A percentile compares a stretch with the other conserved stretches of the same genome.
These are phyloP conservation scores for Pythium aphanidermatum DNA, from an alignment of 352 stramenopile species.

Conservation along the genomic window DNA sequence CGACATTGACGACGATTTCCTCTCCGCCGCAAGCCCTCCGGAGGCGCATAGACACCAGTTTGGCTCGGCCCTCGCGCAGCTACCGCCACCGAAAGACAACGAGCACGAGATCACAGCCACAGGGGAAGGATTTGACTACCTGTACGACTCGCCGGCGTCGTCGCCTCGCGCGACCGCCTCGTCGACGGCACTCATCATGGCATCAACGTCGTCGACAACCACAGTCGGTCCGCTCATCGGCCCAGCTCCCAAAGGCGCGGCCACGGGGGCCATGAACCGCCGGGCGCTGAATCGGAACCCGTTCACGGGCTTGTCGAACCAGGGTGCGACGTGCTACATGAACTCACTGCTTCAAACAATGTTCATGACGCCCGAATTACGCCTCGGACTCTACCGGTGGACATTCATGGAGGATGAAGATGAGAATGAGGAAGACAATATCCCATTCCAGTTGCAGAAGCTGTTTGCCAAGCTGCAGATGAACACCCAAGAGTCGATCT, in stretches of 20 bases:
- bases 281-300: conserved; percentile 21
- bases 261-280: conserved; percentile 4
- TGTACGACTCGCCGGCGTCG: conserved; percentile 42
- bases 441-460: conserved; percentile 87
- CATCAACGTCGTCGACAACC: conserved; percentile 9
- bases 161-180: conserved; percentile 4
- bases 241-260: conserved; percentile 6
- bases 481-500: conserved; percentile 61
- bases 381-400: conserved; percentile 76
- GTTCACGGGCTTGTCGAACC: conserved; percentile 84
- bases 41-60: conserved; percentile 14
- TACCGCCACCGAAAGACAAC: conserved; percentile 12
- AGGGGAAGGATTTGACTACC: conserved; percentile 40
- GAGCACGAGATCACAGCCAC: conserved; percentile 13
- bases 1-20: conserved; percentile 16
- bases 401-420: conserved; percentile 36
- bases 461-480: conserved; percentile 89
- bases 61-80: conserved; percentile 15
- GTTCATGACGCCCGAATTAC: conserved; percentile 88
- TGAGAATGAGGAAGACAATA: conserved; percentile 68
- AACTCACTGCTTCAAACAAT: conserved; percentile 91
- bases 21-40: conserved; percentile 4
- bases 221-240: conserved; percentile 10
- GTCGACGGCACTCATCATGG: conserved; percentile 18
- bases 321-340: conserved; percentile 93